Percentiles rank a stretch among this genome's conserved stretches.
phyloP scores from a whole-genome alignment of 768 basidiomycete species.

The Nevesoporus exiguus region DNA sequence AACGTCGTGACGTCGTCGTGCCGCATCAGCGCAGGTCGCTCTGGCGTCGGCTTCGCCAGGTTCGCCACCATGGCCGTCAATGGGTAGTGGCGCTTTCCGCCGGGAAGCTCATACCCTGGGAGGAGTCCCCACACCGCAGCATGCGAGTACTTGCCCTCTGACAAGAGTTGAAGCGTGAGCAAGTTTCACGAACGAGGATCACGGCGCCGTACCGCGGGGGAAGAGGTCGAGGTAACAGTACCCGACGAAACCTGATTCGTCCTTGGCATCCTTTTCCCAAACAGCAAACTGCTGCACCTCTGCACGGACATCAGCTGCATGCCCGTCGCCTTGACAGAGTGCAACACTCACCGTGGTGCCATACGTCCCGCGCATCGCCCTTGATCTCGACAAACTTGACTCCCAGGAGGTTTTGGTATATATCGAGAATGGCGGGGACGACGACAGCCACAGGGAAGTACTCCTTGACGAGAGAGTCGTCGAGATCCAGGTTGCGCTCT shows the following conservation, averaged over 20 bases:
- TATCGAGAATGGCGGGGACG: conserved; percentile 75
- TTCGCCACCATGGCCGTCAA: conserved; percentile 87
- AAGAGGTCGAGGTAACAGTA: conserved; percentile 88
- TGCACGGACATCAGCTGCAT: conserved; percentile 18
- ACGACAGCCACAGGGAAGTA: conserved; percentile 87
- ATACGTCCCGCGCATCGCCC: conserved; percentile 57
- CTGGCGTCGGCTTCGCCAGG: conserved; percentile 78
- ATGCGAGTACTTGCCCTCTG: conserved; percentile 79
- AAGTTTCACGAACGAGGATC: neutral
- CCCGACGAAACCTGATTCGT: conserved; percentile 71
- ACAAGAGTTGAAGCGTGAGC: neutral
- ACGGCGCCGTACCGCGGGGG: conserved; percentile 57
- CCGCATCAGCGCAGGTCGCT: conserved; percentile 80
- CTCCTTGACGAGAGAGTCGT: conserved; percentile 79
- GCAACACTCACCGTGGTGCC: conserved; percentile 72
- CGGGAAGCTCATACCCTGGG: conserved; percentile 54
- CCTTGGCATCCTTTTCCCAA: conserved; percentile 76
- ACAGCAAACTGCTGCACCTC: conserved; percentile 85
- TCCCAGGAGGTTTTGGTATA: conserved; percentile 80
- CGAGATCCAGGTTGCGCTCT: conserved; percentile 64
- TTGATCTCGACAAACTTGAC: conserved; percentile 61
- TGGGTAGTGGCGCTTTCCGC: conserved; percentile 67
- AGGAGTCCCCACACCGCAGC: conserved; percentile 82
- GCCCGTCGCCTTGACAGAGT: neutral
- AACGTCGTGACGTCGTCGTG: conserved; percentile 87